phyloP scores from a whole-genome alignment of 2,329 filamentous ascomycete species.

The Thielaviopsis cerberus region DNA sequence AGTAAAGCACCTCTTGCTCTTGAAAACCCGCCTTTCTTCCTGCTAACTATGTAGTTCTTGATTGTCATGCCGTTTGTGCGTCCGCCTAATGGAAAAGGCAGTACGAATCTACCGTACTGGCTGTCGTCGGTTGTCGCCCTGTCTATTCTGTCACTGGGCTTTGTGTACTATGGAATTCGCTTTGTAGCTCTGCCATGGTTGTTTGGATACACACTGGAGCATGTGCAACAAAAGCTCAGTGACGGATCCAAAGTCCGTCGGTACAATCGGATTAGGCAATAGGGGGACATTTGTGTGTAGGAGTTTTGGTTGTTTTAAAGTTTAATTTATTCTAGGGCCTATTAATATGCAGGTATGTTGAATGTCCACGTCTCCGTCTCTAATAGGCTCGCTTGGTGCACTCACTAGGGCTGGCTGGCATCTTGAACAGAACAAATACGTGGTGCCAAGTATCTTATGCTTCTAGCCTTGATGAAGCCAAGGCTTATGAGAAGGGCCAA shows the following conservation, averaged over 20 bases:
- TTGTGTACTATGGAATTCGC: conserved; percentile 33
- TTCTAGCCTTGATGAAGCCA: too few relatives aligned
- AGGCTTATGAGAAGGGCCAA: too few relatives aligned
- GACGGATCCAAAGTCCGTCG: neutral
- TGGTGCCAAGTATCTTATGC: too few relatives aligned
- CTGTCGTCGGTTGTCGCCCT: conserved; percentile 36
- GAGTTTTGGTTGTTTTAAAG: too few relatives aligned
- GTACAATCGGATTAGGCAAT: neutral
- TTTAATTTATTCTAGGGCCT: too few relatives aligned
- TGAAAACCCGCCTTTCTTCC: neutral
- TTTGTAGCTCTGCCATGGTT: conserved; percentile 29
- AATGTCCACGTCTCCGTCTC: too few relatives aligned
- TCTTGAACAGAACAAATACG: too few relatives aligned
- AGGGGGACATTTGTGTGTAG: neutral
- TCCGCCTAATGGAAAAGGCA: conserved; percentile 27
- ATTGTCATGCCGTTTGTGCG: conserved; percentile 36
- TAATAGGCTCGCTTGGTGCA: too few relatives aligned
- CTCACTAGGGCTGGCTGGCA: too few relatives aligned
- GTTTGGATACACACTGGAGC: conserved; percentile 27
- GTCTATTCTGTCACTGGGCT: conserved; percentile 30
- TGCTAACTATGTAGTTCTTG: conserved; percentile 20
- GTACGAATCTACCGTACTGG: conserved; percentile 36
- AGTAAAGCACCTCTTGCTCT: too few relatives aligned
- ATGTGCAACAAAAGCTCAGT: neutral
- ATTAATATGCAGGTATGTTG: too few relatives aligned